A percentile compares a stretch with the other conserved stretches of the same genome.
Evolutionary conservation across 2,329 filamentous ascomycete species (phyloP).

Genomic region (Colletotrichum lini): DNA sequence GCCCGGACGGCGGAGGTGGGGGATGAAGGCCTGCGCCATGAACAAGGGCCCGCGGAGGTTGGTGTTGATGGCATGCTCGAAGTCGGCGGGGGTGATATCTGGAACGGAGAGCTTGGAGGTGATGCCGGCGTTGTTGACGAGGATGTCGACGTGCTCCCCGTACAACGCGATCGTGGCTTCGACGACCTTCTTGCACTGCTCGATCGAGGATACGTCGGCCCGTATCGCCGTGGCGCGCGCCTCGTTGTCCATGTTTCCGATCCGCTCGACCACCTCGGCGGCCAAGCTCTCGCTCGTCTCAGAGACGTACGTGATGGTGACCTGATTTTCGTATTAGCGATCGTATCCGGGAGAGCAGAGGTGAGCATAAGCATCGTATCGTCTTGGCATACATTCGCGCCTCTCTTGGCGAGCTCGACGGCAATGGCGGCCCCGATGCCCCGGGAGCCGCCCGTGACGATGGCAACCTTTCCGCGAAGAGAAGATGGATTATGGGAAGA

Average conservation of each 20-base stretch:
- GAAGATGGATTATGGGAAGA: constrained; percentile 27
- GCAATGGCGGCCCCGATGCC: constrained; percentile 73
- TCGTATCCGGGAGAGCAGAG: neutral
- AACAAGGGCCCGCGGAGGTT: constrained; percentile 30
- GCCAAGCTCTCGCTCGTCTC: neutral
- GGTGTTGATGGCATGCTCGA: constrained; percentile 1
- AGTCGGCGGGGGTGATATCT: constrained; percentile 11
- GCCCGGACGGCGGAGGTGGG: constrained; percentile 9
- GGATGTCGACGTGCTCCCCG: constrained; percentile 27
- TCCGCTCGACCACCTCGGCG: neutral
- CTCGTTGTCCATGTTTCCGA: neutral
- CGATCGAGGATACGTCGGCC: constrained; percentile 11
- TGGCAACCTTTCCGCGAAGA: constrained; percentile 47
- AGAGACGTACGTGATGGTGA: neutral
- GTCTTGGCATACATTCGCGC: constrained; percentile 52
- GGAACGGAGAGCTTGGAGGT: neutral
- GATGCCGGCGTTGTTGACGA: too few relatives aligned
- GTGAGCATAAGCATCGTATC: neutral
- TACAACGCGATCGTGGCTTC: neutral
- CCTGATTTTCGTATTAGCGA: neutral
- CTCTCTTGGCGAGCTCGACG: constrained; percentile 67
- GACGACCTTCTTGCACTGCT: neutral
- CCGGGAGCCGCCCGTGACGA: constrained; percentile 58
- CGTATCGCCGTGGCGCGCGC: neutral
- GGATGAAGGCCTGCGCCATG: constrained; percentile 21